Conservation (phyloP, 129 eudicot species). For the Mikania micrantha region DNA sequence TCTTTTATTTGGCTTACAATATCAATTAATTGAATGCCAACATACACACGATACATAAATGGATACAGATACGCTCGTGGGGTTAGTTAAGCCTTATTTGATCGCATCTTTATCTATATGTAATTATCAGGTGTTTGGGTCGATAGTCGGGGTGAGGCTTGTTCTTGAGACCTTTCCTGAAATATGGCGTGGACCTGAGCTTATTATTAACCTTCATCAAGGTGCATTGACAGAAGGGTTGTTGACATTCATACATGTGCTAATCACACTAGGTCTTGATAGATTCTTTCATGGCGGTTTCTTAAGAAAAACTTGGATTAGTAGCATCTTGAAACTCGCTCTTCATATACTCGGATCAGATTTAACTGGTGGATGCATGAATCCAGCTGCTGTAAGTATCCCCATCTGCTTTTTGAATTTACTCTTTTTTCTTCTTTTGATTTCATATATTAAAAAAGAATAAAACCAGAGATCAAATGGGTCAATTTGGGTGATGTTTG, state of each 20-base stretch:
- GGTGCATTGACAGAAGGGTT: constrained; percentile 89
- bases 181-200: constrained; percentile 61
- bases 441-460: not conserved
- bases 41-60: not conserved
- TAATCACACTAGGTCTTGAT: constrained; percentile 45
- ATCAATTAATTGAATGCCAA: no score
- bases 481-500: not conserved
- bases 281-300: constrained; percentile 49
- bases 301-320: constrained; percentile 75
- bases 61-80: not conserved
- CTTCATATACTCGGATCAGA: constrained; percentile 85
- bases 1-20: no score
- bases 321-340: constrained; percentile 66
- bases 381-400: constrained; percentile 80
- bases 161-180: constrained; percentile 50
- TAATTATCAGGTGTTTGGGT: constrained; percentile 55
- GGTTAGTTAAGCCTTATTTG: not conserved
- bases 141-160: constrained; percentile 57
- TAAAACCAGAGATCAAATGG: not conserved
- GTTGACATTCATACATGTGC: constrained; percentile 57
- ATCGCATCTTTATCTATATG: constrained; percentile 3
- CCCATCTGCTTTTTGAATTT: not conserved
- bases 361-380: constrained; percentile 89
- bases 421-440: not conserved
- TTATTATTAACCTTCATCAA: constrained; percentile 56